Conservation (phyloP, 768 basidiomycete genomes). For the Rhizopogon salebrosus region DNA sequence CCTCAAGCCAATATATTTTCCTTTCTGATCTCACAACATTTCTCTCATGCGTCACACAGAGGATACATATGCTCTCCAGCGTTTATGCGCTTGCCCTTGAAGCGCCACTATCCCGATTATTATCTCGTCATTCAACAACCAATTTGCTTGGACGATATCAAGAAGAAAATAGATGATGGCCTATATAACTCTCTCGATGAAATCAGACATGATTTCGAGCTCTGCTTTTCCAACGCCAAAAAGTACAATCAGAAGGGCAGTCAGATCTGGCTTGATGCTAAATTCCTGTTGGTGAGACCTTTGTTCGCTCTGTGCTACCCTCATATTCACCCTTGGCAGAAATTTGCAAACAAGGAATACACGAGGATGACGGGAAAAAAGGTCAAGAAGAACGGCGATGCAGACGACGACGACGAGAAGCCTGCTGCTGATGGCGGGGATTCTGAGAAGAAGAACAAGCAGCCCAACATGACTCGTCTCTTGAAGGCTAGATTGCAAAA, state of each 20-base stretch:
- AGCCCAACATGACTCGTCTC: conserved; percentile 58
- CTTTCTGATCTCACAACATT: conserved; percentile 33
- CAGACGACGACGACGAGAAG: conserved; percentile 35
- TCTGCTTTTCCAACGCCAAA: conserved; percentile 78
- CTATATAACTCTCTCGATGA: conserved; percentile 59
- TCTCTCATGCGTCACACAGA: conserved; percentile 37
- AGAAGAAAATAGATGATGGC: conserved; percentile 61
- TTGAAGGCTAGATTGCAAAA: conserved; percentile 70
- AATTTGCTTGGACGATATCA: conserved; percentile 87
- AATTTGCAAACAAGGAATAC: conserved; percentile 43
- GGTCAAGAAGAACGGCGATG: conserved; percentile 32
- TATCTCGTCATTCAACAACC: conserved; percentile 75
- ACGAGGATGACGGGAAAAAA: conserved; percentile 38
- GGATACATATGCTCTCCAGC: conserved; percentile 57
- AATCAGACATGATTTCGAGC: conserved; percentile 68
- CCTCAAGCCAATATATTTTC: conserved; percentile 37
- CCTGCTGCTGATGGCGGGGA: conserved; percentile 34
- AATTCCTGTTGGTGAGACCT: conserved; percentile 63
- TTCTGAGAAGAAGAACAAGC: conserved; percentile 47
- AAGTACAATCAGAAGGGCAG: conserved; percentile 79
- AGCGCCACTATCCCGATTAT: conserved; percentile 81
- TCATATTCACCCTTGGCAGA: conserved; percentile 28
- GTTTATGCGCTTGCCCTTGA: conserved; percentile 67
- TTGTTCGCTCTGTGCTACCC: not conserved
- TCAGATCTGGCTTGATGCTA: conserved; percentile 78